phyloP scores from a whole-genome alignment of 768 basidiomycete species.

The Pleurotus tuoliensis region DNA sequence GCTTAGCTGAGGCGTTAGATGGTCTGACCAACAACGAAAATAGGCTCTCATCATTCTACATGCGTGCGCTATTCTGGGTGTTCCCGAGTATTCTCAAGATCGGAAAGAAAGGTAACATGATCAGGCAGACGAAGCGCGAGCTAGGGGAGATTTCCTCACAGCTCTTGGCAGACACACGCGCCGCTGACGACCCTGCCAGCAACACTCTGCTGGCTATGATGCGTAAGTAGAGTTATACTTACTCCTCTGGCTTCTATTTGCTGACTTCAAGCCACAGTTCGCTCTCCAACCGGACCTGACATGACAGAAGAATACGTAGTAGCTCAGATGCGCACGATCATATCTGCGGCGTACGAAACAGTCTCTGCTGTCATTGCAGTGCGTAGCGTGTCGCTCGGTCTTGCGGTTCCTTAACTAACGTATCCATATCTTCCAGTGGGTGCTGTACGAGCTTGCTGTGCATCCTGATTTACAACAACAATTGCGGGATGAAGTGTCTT shows the following conservation, averaged over 20 bases:
- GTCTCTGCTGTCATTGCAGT: constrained; percentile 44
- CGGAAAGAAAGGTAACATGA: constrained; percentile 57
- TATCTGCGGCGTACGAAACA: constrained; percentile 58
- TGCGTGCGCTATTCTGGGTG: constrained; percentile 61
- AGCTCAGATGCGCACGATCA: constrained; percentile 59
- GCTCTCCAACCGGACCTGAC: constrained; percentile 22
- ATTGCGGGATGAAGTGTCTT: constrained; percentile 52
- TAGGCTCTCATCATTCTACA: constrained; percentile 54
- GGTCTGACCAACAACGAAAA: constrained; percentile 60
- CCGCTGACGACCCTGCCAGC: constrained; percentile 35
- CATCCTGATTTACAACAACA: constrained; percentile 48
- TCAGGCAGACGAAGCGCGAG: constrained; percentile 47
- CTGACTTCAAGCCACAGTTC: constrained; percentile 2
- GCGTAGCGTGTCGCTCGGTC: constrained; percentile 7
- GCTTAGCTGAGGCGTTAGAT: constrained; percentile 50
- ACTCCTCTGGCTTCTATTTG: not conserved
- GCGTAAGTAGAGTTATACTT: constrained; percentile 30
- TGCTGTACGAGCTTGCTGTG: constrained; percentile 56
- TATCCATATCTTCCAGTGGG: constrained; percentile 42
- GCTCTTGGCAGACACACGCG: constrained; percentile 55
- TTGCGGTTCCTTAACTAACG: not conserved
- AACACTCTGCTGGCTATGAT: constrained; percentile 53
- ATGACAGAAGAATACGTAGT: constrained; percentile 49
- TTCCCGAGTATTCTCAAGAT: constrained; percentile 52
- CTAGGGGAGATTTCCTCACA: constrained; percentile 46